Conservation (phyloP, 768 basidiomycete genomes). For the Lentinula boryana region DNA sequence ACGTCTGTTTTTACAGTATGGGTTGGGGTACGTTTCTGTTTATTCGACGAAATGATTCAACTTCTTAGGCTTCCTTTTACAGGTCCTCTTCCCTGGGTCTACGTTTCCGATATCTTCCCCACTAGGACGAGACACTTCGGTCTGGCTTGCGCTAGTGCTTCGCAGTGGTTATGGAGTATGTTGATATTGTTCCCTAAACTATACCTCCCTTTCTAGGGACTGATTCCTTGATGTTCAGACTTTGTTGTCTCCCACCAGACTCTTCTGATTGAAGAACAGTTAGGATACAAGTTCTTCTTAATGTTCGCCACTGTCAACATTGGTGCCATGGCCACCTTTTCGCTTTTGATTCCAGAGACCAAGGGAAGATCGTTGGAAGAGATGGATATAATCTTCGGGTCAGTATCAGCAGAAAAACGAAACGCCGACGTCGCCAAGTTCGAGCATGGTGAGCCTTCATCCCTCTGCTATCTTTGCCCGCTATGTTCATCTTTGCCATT, state of each 20-base stretch:
- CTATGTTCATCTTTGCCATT: not conserved
- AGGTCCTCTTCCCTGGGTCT: constrained; percentile 53
- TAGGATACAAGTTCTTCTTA: constrained; percentile 50
- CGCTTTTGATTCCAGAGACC: constrained; percentile 34
- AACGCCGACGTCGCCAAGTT: constrained; percentile 31
- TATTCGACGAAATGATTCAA: not conserved
- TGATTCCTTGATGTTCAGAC: constrained; percentile 20
- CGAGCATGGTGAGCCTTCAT: constrained; percentile 18
- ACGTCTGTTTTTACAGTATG: constrained; percentile 61
- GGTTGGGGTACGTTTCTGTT: constrained; percentile 37
- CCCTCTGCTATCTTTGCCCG: not conserved
- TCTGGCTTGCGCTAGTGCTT: constrained; percentile 63
- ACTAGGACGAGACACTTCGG: constrained; percentile 82
- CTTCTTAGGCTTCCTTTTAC: not conserved
- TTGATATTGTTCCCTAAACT: constrained; percentile 1
- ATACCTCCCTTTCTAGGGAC: no score
- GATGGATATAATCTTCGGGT: constrained; percentile 33
- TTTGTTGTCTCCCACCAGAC: constrained; percentile 47
- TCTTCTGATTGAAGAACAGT: constrained; percentile 35
- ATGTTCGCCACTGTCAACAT: constrained; percentile 53
- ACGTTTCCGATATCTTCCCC: constrained; percentile 82
- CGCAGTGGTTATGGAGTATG: constrained; percentile 68
- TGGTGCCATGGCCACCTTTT: constrained; percentile 42
- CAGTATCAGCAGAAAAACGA: constrained; percentile 35
- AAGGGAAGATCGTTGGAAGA: constrained; percentile 31